These are phyloP conservation scores for Penicillium corylophilum DNA, from an alignment of 2,329 filamentous ascomycete species.

Conservation along the genomic window DNA sequence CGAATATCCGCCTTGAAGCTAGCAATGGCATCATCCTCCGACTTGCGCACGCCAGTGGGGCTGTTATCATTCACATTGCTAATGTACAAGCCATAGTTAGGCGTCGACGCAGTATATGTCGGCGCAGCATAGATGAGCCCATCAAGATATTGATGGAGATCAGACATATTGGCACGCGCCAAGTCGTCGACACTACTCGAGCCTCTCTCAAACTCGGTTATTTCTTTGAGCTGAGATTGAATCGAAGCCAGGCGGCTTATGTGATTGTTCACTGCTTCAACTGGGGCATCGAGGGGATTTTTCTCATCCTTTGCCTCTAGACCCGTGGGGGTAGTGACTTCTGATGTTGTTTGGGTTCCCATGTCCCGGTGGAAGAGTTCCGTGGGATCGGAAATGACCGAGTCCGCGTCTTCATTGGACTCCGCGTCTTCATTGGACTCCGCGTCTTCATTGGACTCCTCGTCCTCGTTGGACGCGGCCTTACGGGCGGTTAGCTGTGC, in stretches of 20 bases:
- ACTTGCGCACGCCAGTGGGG: slow-evolving; percentile 35
- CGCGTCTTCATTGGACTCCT: slow-evolving; percentile 46
- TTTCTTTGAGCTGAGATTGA: slow-evolving; percentile 51
- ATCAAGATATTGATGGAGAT: slow-evolving; percentile 56
- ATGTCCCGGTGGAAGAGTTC: slow-evolving; percentile 64
- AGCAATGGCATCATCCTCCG: slow-evolving; percentile 58
- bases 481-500: slow-evolving; percentile 29
- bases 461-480: slow-evolving; percentile 26
- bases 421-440: slow-evolving; percentile 39
- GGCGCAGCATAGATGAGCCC: slow-evolving; percentile 42
- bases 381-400: slow-evolving; percentile 57
- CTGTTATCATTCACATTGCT: slow-evolving; percentile 20
- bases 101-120: slow-evolving; percentile 26
- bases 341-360: slow-evolving; percentile 60
- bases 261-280: slow-evolving; percentile 35
- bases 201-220: slow-evolving; percentile 42
- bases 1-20: slow-evolving; percentile 60
- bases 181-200: slow-evolving; percentile 33
- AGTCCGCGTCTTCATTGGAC: slow-evolving; percentile 49
- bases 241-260: slow-evolving; percentile 51
- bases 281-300: slow-evolving; percentile 17
- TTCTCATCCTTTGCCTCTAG: slow-evolving; percentile 15
- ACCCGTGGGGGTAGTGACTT: slow-evolving; percentile 24
- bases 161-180: slow-evolving; percentile 36
- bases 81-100: slow-evolving; percentile 36